Evolutionary conservation across 2,329 filamentous ascomycete genomes (phyloP), one percentile per base, ranked within the genome.

Genomic region (Claviceps africana): DNA sequence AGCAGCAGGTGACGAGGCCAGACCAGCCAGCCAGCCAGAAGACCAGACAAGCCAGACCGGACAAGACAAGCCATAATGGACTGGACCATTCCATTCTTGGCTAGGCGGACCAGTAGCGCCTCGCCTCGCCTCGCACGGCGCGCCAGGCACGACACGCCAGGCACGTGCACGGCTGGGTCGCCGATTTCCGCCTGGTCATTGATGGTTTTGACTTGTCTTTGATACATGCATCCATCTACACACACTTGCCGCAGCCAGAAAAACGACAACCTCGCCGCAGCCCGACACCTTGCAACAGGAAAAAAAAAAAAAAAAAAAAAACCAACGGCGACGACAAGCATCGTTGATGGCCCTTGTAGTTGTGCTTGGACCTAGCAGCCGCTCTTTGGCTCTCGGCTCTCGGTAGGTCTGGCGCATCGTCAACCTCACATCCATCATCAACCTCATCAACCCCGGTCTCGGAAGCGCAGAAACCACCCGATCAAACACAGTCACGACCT

Each of bases 261-360:
- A 25, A 17, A 7, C 42, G 6, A 30, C 43, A 7, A 45, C 43
- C 25, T 45, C 15, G 22, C 43, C 57, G 45, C 54, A 53, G 55
- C 51, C 47, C 21, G 42, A 50, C 19, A 22, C 13, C 19, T 22
- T 13, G 56, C 50, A 30, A 59, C 58, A 52, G 7, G 22, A 21
- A 22, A 15, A 53, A 55, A 6, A 43, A 25, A 25, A 25, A 25
- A n/a, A 21, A 22, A 15, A 53, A 55, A 6, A 43, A 25, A 25
- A 25, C n/a, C n/a, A 25, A 35, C 44, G 28, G 33, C 40, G 40
- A 48, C 53, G 30, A 49, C 45, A 44, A 22, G 11, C 10, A 19
- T 9, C 25, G 15, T 47, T 35, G 13, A 47, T 47, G 19, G 45
- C 30, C 31, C 9, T 22, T 37, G 19, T 11, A 9, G 3, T 17